phyloP scores from a whole-genome alignment of 164 flowering plant species.

The Macadamia integrifolia region DNA sequence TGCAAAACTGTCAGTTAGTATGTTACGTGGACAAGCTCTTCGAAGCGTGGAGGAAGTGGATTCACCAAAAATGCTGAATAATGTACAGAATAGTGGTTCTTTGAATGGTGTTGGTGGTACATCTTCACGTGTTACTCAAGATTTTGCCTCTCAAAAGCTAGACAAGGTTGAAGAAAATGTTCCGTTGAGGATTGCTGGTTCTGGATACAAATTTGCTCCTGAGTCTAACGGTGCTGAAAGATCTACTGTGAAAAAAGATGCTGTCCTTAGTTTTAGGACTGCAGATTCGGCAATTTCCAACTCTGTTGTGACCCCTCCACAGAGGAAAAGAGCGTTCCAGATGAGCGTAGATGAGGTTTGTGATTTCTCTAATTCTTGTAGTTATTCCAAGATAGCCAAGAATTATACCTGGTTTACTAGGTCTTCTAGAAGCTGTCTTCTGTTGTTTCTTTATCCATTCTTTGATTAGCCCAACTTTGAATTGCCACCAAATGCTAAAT shows the following conservation, averaged over 20 bases:
- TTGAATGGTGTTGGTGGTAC: constrained; percentile 16
- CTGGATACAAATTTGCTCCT: constrained; percentile 14
- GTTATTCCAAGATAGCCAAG: background rate
- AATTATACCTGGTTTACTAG: background rate
- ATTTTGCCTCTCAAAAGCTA: constrained; percentile 18
- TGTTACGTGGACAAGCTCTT: constrained; percentile 63
- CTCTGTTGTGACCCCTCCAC: constrained; percentile 20
- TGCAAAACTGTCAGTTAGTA: constrained; percentile 41
- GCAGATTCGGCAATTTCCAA: constrained; percentile 17
- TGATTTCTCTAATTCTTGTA: background rate
- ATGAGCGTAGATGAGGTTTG: constrained; percentile 94
- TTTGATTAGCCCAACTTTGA: too few relatives aligned
- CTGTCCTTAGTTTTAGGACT: constrained; percentile 10
- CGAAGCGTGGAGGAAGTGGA: constrained; percentile 62
- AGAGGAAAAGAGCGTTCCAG: constrained; percentile 53
- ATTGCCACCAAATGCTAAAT: too few relatives aligned
- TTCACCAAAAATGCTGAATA: constrained; percentile 42
- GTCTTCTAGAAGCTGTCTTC: too few relatives aligned
- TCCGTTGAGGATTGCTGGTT: constrained; percentile 10
- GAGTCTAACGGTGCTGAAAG: constrained; percentile 16
- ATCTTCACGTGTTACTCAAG: constrained; percentile 12
- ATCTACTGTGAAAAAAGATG: constrained; percentile 13
- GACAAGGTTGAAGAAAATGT: constrained; percentile 38
- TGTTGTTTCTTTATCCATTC: too few relatives aligned
- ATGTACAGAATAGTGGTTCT: constrained; percentile 19